Conservation (phyloP, 768 basidiomycete genomes). For the Pholiota microspora region DNA sequence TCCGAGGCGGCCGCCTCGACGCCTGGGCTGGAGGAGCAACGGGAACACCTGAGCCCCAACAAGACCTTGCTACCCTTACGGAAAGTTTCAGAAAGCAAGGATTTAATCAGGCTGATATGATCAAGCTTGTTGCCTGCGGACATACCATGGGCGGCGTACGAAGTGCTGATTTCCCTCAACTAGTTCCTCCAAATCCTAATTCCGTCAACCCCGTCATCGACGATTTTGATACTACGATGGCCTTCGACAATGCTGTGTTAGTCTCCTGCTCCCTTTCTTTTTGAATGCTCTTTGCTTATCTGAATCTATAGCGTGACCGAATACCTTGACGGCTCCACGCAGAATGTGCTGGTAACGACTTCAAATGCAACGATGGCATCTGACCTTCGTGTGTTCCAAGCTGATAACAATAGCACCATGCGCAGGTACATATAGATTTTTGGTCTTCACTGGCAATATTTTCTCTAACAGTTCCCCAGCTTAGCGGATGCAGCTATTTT, state of each 20-base stretch:
- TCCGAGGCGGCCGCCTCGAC: slow-evolving; percentile 58
- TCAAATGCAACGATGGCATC: slow-evolving; percentile 33
- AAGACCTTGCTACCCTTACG: slow-evolving; percentile 36
- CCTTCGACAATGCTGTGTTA: slow-evolving; percentile 44
- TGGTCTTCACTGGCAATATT: background rate
- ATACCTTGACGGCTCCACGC: slow-evolving; percentile 33
- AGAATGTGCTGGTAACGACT: slow-evolving; percentile 32
- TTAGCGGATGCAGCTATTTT: slow-evolving; percentile 33
- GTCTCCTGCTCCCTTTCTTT: slow-evolving; percentile 7
- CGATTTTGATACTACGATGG: slow-evolving; percentile 38
- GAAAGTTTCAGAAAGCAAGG: slow-evolving; percentile 41
- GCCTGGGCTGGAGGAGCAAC: slow-evolving; percentile 16
- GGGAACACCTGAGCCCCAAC: slow-evolving; percentile 43
- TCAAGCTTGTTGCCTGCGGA: slow-evolving; percentile 48
- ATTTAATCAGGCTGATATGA: slow-evolving; percentile 46
- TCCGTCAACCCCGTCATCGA: slow-evolving; percentile 28
- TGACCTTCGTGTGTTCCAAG: slow-evolving; percentile 33
- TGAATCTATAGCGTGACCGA: slow-evolving; percentile 27
- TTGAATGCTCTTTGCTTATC: background rate
- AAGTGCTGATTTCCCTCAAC: slow-evolving; percentile 41
- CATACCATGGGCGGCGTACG: slow-evolving; percentile 51
- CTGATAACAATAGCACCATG: slow-evolving; percentile 35
- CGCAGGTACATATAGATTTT: slow-evolving; percentile 17
- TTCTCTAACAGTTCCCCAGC: slow-evolving; percentile 13
- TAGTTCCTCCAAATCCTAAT: slow-evolving; percentile 33